Base-by-base conservation (phyloP, 2,329 filamentous ascomycete genomes). In the Phialophora macrospora region DNA sequence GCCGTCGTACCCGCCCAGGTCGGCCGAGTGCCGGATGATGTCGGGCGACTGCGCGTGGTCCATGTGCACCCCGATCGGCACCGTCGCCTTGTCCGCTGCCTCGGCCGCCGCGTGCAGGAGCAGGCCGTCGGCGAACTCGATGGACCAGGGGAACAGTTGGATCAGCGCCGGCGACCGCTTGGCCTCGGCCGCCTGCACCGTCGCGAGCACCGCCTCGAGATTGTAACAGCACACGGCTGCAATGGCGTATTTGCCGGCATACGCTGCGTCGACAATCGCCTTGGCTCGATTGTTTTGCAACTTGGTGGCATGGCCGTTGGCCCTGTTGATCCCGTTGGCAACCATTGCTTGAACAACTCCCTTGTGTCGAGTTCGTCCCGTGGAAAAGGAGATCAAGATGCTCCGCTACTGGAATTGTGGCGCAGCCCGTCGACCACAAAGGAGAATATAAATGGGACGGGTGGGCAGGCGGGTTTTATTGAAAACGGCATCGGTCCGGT, bases 111-210 rank as follows among this genome's bases (percentile, higher is more conserved):
- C 83, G 66, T 82, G 80, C 6, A 87, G 83, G 30, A 88, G 82
- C 24, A 84, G 74, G 2, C 81, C 80, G 62, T 83, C 83, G 3
- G 87, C 87, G 78, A 89, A 91, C 68, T 87, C 80, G 58, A 91
- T 82, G 0, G 89, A 88, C 89, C 89, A 91, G 26, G 89, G 89
- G 77, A 92, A 91, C 70, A 91, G 85, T 30, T 90, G 86, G 70
- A 92, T 86, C 81, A 91, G 90, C 62, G 88, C 83, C 0, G 89
- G 88, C 0, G 88, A 89, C 49, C 80, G 80, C 66, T 88, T 88
- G 28, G 84, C 82, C 78, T 91, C 88, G 63, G 89, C 89, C 7
- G 89, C 89, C 70, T 84, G 84, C 48, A 91, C 87, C 1, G 86
- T 87, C 2, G 87, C 88, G 20, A 90, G 80, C 69, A 92, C 87